Conservation (phyloP, 2,329 filamentous ascomycete species). For the Alternaria rosae region DNA sequence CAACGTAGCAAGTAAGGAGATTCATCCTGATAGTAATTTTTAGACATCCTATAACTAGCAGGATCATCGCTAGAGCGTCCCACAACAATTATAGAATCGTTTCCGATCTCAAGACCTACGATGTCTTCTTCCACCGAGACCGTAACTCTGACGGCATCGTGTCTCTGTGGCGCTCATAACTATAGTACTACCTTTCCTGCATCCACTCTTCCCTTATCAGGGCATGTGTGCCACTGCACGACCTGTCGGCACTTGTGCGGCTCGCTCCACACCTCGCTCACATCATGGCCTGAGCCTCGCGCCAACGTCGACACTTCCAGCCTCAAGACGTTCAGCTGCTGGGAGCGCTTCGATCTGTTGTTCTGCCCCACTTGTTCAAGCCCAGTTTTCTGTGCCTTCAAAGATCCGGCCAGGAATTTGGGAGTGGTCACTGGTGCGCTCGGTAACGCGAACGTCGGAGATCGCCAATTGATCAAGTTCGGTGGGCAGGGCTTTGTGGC, state of each 20-base stretch:
- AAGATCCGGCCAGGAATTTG: conserved; percentile 28
- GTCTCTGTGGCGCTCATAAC: conserved; percentile 56
- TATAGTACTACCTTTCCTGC: conserved; percentile 49
- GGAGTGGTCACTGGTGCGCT: conserved; percentile 53
- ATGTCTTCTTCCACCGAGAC: conserved; percentile 11
- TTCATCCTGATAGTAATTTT: background rate
- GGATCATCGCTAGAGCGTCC: background rate
- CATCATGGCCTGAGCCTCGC: conserved; percentile 49
- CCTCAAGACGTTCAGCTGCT: conserved; percentile 52
- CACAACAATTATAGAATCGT: background rate
- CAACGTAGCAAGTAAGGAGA: background rate
- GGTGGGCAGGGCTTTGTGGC: conserved; percentile 55
- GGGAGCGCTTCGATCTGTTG: conserved; percentile 41
- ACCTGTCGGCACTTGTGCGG: conserved; percentile 60
- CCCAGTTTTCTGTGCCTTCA: conserved; percentile 53
- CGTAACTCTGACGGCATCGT: conserved; percentile 50
- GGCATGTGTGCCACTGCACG: conserved; percentile 58
- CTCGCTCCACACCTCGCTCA: conserved; percentile 50
- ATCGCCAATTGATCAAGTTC: conserved; percentile 34
- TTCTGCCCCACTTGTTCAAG: conserved; percentile 58
- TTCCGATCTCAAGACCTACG: background rate
- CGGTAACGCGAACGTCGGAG: conserved; percentile 34
- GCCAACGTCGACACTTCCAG: conserved; percentile 37
- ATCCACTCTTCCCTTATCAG: conserved; percentile 53
- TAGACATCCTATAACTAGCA: background rate